These are phyloP conservation scores for Vitis labrusca DNA, from an alignment of 164 flowering plant species.

Conservation along the genomic window DNA sequence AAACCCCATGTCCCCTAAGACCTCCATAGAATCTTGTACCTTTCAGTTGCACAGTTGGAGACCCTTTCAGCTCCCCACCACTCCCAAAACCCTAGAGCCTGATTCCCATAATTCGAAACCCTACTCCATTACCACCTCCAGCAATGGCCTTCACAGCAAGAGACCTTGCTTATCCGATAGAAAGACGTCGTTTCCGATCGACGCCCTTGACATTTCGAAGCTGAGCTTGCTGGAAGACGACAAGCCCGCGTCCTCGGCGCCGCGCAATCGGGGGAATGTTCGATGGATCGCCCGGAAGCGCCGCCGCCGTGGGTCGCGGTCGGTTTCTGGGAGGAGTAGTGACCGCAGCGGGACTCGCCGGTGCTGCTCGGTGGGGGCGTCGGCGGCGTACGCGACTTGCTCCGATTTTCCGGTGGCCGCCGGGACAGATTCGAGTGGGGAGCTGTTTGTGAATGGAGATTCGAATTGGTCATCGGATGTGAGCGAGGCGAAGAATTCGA, in stretches of 20 bases:
- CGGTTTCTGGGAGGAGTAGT: slow-evolving; percentile 85
- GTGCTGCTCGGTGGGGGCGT: slow-evolving; percentile 74
- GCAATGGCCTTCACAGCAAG: slow-evolving; percentile 38
- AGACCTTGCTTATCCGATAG: slow-evolving; percentile 77
- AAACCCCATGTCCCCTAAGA: slow-evolving; percentile 46
- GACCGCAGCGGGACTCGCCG: slow-evolving; percentile 72
- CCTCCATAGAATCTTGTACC: slow-evolving; percentile 72
- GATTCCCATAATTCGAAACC: slow-evolving; percentile 23
- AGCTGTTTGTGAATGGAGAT: slow-evolving; percentile 77
- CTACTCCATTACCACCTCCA: slow-evolving; percentile 8
- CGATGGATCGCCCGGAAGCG: slow-evolving; percentile 62
- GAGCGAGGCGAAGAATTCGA: slow-evolving; percentile 56
- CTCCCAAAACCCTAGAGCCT: slow-evolving; percentile 37
- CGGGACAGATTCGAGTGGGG: slow-evolving; percentile 95
- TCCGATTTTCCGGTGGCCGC: slow-evolving; percentile 74
- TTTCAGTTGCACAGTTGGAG: slow-evolving; percentile 73
- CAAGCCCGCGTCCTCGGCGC: slow-evolving; percentile 16
- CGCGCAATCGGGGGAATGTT: slow-evolving; percentile 26
- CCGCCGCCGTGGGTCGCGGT: slow-evolving; percentile 73
- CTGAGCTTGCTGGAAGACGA: slow-evolving; percentile 66
- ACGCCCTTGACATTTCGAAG: slow-evolving; percentile 55
- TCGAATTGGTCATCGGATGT: slow-evolving; percentile 84
- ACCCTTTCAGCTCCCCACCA: slow-evolving; percentile 56
- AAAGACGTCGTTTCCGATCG: slow-evolving; percentile 47
- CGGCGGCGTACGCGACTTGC: slow-evolving; percentile 71